Percentiles rank a stretch among this genome's conserved stretches.
These are phyloP conservation scores for Begonia fuchsioides DNA, from an alignment of 306 rosid species.

Conservation along the genomic window DNA sequence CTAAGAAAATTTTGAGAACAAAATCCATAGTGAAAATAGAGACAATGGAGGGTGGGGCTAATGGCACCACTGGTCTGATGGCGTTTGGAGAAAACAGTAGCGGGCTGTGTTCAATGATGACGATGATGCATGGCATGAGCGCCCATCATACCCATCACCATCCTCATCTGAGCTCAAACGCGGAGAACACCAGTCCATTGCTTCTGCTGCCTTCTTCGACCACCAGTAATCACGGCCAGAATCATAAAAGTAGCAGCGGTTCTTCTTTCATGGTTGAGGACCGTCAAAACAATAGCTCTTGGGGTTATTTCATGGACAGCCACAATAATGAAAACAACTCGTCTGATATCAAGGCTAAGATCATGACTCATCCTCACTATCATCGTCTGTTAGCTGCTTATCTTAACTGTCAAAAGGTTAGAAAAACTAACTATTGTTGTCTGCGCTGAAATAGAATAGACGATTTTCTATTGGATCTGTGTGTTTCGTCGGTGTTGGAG, in stretches of 20 bases:
- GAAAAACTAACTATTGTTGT: no score
- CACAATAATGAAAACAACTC: constrained; percentile 17
- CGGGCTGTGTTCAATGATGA: constrained; percentile 51
- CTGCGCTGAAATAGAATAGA: no score
- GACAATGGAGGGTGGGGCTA: constrained; percentile 37
- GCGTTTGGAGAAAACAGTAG: constrained; percentile 47
- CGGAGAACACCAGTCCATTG: constrained; percentile 25
- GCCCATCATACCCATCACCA: constrained; percentile 17
- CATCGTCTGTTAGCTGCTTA: constrained; percentile 81
- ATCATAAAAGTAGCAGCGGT: constrained; percentile 16
- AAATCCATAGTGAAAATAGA: constrained; percentile 2
- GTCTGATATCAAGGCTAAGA: constrained; percentile 57
- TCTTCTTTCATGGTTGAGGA: constrained; percentile 22
- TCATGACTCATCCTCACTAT: constrained; percentile 97
- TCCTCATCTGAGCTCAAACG: constrained; percentile 4
- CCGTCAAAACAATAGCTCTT: constrained; percentile 7
- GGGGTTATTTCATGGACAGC: constrained; percentile 60
- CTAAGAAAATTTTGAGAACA: not conserved
- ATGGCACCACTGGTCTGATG: constrained; percentile 38
- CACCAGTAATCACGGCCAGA: constrained; percentile 7
- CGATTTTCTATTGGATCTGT: no score
- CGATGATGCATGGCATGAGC: constrained; percentile 70
- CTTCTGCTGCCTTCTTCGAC: constrained; percentile 14
- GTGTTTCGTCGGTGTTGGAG: no score
- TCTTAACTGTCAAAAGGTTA: constrained; percentile 85